Evolutionary conservation across 2,329 filamentous ascomycete species (phyloP).

Genomic region (Leptosphaerulina australis): DNA sequence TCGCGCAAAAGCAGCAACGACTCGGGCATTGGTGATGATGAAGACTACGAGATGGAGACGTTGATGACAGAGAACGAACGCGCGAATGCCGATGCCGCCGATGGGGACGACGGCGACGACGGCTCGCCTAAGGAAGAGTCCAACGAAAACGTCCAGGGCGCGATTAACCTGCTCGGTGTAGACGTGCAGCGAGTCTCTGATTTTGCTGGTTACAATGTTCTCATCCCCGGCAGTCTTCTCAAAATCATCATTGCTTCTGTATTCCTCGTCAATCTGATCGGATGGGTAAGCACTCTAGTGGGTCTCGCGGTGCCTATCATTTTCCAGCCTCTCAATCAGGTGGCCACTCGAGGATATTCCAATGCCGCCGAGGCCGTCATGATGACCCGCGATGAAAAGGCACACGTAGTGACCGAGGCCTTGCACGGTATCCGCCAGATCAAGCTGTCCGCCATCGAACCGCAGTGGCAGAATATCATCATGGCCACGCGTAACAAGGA

Average conservation of each 20-base stretch:
- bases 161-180: conserved; percentile 79
- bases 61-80: background rate
- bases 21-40: conserved; percentile 28
- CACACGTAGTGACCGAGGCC: conserved; percentile 76
- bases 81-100: conserved; percentile 31
- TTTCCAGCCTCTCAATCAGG: conserved; percentile 4
- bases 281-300: conserved; percentile 37
- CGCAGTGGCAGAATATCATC: conserved; percentile 76
- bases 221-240: conserved; percentile 66
- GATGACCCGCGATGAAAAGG: conserved; percentile 76
- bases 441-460: conserved; percentile 79
- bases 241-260: conserved; percentile 69
- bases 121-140: conserved; percentile 19
- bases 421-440: conserved; percentile 82
- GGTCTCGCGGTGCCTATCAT: background rate
- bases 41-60: conserved; percentile 49
- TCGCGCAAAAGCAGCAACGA: background rate
- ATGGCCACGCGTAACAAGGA: conserved; percentile 68
- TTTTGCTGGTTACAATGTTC: conserved; percentile 69
- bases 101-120: too few relatives aligned
- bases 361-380: conserved; percentile 66
- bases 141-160: conserved; percentile 69
- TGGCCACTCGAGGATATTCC: too few relatives aligned
- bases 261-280: conserved; percentile 72
- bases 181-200: conserved; percentile 72